phyloP scores from a whole-genome alignment of 768 basidiomycete species.

The Boletellus ananas region DNA sequence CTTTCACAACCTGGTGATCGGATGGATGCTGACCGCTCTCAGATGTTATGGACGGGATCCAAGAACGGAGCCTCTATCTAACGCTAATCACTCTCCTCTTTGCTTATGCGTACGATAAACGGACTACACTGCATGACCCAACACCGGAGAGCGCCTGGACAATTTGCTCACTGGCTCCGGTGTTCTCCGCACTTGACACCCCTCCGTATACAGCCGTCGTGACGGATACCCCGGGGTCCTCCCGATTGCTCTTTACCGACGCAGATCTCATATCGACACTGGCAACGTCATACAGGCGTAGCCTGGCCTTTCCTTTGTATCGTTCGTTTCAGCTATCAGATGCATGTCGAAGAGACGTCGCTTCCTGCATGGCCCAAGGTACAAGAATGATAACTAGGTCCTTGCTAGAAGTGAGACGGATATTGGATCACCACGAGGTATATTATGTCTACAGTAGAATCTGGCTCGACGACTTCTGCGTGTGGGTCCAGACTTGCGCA shows the following conservation, averaged over 20 bases:
- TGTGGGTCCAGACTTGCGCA: slow-evolving; percentile 72
- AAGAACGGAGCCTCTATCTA: slow-evolving; percentile 63
- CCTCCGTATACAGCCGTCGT: slow-evolving; percentile 41
- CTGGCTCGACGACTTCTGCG: slow-evolving; percentile 82
- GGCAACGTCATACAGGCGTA: slow-evolving; percentile 66
- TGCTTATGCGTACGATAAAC: slow-evolving; percentile 76
- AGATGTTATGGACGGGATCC: slow-evolving; percentile 59
- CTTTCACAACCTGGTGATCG: not conserved
- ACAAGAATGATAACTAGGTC: slow-evolving; percentile 60
- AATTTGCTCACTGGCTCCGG: slow-evolving; percentile 63
- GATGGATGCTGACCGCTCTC: slow-evolving; percentile 1
- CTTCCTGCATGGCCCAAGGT: slow-evolving; percentile 52
- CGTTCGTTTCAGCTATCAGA: slow-evolving; percentile 75
- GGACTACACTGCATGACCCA: slow-evolving; percentile 75
- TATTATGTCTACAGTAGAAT: slow-evolving; percentile 88
- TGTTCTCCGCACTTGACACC: slow-evolving; percentile 80
- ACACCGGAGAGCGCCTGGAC: slow-evolving; percentile 91
- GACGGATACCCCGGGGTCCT: slow-evolving; percentile 8
- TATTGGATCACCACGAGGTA: slow-evolving; percentile 78
- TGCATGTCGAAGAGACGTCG: slow-evolving; percentile 62
- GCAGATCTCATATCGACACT: slow-evolving; percentile 51
- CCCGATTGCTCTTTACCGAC: slow-evolving; percentile 30
- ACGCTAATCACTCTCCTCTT: slow-evolving; percentile 70
- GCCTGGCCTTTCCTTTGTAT: slow-evolving; percentile 73
- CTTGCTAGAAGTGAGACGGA: slow-evolving; percentile 66